Evolutionary conservation across 2,329 filamentous ascomycete genomes (phyloP).

Genomic region (Penicillium sp.): DNA sequence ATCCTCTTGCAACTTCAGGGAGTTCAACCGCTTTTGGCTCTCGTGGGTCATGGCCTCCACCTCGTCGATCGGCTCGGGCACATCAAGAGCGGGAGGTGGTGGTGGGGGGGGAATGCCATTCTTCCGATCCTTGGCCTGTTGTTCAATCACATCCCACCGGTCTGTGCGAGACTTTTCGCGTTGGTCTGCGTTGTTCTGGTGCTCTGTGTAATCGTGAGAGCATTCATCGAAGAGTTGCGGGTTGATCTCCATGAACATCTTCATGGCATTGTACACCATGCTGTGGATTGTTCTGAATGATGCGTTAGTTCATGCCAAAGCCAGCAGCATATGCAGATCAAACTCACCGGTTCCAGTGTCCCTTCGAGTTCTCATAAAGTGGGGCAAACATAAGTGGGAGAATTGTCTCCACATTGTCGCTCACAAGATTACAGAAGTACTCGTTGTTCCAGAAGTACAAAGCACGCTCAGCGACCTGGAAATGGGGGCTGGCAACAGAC

Average conservation of each 20-base stretch:
- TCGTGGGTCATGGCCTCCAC: conserved; percentile 77
- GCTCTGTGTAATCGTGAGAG: conserved; percentile 95
- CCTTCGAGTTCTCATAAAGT: conserved; percentile 97
- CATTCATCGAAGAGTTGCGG: conserved; percentile 98
- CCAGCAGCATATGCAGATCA: not conserved
- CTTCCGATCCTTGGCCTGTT: conserved; percentile 73
- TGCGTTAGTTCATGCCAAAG: conserved; percentile 25
- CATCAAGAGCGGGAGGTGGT: conserved; percentile 42
- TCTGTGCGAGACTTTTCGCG: conserved; percentile 77
- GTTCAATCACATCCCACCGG: conserved; percentile 83
- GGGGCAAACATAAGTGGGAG: conserved; percentile 99
- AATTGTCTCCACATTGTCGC: conserved; percentile 98
- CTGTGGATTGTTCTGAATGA: conserved; percentile 87
- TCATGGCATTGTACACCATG: conserved; percentile 99
- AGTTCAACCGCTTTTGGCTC: conserved; percentile 83
- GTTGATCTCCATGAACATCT: conserved; percentile 99
- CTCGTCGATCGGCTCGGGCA: conserved; percentile 61
- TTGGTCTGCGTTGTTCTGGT: conserved; percentile 87
- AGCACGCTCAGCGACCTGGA: conserved; percentile 95
- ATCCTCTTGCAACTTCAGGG: conserved; percentile 84
- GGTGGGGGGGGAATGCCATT: conserved; percentile 44
- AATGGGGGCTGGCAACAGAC: conserved; percentile 96
- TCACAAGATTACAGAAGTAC: conserved; percentile 98
- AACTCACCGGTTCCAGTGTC: conserved; percentile 93
- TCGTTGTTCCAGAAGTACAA: conserved; percentile 99